A percentile compares a stretch with the other conserved stretches of the same genome.
Conservation (phyloP, 257 asterid genomes). For the Solanum boliviense region DNA sequence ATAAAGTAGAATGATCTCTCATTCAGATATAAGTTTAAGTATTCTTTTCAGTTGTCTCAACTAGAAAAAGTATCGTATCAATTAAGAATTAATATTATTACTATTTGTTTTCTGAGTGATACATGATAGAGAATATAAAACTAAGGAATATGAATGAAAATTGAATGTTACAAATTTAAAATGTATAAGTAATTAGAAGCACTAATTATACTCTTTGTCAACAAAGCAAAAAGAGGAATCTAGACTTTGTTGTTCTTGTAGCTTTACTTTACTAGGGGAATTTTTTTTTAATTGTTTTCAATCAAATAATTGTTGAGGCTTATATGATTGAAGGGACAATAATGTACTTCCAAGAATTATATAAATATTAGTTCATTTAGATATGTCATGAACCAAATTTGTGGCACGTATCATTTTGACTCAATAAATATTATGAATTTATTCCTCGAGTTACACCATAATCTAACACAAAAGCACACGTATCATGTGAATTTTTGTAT, state of each 20-base stretch:
- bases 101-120: background rate
- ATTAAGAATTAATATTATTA: background rate
- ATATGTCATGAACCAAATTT: background rate
- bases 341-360: background rate
- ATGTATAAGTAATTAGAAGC: background rate
- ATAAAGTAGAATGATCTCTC: background rate
- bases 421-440: background rate
- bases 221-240: background rate
- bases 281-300: background rate
- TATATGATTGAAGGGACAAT: background rate
- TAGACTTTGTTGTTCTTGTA: background rate
- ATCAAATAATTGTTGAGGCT: background rate
- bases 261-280: background rate
- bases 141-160: background rate
- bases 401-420: background rate
- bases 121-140: background rate
- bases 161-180: background rate
- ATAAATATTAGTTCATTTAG: background rate
- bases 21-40: background rate
- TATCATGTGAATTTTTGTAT: background rate
- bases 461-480: background rate
- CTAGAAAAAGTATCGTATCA: background rate
- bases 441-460: accelerated
- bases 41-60: background rate
- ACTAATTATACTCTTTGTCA: background rate